Percentiles rank a stretch among this genome's conserved stretches.
Evolutionary conservation across 2,329 filamentous ascomycete genomes (phyloP).

Genomic region (Colletotrichum chrysophilum): DNA sequence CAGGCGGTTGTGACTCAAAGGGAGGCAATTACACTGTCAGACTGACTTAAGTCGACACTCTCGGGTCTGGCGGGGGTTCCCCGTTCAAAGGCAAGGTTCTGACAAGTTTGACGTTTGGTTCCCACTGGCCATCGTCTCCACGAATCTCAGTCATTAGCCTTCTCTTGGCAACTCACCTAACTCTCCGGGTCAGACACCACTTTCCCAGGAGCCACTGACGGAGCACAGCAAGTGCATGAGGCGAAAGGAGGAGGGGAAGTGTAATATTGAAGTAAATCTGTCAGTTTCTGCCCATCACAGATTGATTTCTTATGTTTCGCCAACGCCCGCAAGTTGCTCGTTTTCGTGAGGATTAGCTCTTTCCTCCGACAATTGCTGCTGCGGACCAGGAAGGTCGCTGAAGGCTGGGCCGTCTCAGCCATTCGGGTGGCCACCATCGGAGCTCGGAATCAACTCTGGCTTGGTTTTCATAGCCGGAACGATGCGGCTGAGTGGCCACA

Average conservation of each 20-base stretch:
- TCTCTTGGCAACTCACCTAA: not conserved
- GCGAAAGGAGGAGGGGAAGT: not conserved
- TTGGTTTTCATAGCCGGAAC: not conserved
- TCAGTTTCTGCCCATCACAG: not conserved
- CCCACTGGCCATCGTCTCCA: not conserved
- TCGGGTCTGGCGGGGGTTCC: not conserved
- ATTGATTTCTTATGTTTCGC: not conserved
- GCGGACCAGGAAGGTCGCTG: not conserved
- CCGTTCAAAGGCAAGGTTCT: not conserved
- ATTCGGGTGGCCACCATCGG: not conserved
- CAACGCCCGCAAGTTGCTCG: not conserved
- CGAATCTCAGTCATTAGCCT: not conserved
- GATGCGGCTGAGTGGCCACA: not conserved
- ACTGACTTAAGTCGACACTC: not conserved
- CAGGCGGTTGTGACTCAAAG: not conserved
- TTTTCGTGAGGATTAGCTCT: not conserved
- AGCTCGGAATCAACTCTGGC: not conserved
- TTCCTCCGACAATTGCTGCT: not conserved
- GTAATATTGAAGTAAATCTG: not conserved
- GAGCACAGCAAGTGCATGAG: not conserved
- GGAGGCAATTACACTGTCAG: not conserved
- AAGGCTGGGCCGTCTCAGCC: not conserved
- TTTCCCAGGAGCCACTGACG: not conserved
- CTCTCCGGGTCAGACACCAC: not conserved
- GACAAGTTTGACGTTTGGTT: conserved; percentile 6